Conservation (phyloP, 495 filamentous ascomycete species). For the Podospora pseudopauciseta region DNA sequence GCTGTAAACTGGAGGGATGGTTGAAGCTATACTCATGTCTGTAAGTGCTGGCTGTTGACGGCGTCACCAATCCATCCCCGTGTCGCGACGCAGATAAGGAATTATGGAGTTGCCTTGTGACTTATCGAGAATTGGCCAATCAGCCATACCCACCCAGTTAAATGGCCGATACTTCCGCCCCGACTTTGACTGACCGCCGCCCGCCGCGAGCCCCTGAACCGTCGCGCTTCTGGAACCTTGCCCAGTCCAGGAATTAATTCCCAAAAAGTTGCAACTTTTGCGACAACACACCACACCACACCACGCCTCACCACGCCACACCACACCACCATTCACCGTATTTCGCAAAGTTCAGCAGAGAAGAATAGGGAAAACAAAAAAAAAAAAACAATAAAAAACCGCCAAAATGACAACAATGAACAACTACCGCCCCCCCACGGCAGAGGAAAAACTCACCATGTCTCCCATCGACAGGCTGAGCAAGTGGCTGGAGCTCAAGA, state of each 20-base stretch:
- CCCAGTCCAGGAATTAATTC: not conserved
- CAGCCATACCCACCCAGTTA: not conserved
- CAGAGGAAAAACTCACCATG: not conserved
- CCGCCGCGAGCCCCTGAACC: not conserved
- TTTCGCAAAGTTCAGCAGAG: not conserved
- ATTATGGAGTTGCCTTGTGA: not conserved
- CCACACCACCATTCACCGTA: not conserved
- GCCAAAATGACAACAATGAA: not conserved
- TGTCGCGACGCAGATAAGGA: not conserved
- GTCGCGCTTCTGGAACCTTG: not conserved
- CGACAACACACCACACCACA: not conserved
- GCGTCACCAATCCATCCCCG: not conserved
- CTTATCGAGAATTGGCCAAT: not conserved
- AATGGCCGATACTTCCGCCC: not conserved
- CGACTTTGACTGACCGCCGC: not conserved
- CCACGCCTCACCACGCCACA: not conserved
- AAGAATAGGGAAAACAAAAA: not conserved
- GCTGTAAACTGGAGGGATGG: not conserved
- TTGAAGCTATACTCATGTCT: not conserved
- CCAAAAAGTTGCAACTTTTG: not conserved
- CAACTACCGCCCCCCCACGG: conserved; percentile 17
- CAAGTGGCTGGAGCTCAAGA: conserved; percentile 47
- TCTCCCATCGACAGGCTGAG: conserved; percentile 36
- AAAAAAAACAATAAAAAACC: not conserved
- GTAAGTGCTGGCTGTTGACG: not conserved